These are phyloP conservation scores for Penicillium antarcticum DNA, from an alignment of 495 filamentous ascomycete species.

Conservation along the genomic window DNA sequence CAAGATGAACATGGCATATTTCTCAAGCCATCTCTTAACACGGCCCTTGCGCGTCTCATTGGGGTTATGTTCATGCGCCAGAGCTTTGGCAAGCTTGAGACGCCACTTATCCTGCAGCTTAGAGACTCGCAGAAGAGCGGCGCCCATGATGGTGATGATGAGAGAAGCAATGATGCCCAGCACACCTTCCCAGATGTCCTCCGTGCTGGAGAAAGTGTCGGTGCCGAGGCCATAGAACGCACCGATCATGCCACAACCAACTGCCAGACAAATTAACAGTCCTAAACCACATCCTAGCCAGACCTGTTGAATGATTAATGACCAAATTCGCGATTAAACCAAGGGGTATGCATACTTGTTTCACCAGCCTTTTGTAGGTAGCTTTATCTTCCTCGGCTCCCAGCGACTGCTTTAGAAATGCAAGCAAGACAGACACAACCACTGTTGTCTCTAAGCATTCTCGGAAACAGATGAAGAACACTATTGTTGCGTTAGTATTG, in stretches of 20 bases:
- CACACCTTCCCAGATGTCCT: constrained; percentile 76
- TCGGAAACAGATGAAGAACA: constrained; percentile 86
- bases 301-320: constrained; percentile 45
- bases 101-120: constrained; percentile 87
- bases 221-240: constrained; percentile 71
- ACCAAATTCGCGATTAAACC: neutral
- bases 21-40: constrained; percentile 65
- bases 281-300: constrained; percentile 67
- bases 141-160: constrained; percentile 78
- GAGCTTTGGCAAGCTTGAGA: constrained; percentile 65
- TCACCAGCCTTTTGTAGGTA: constrained; percentile 65
- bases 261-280: constrained; percentile 60
- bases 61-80: constrained; percentile 51
- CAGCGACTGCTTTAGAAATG: constrained; percentile 77
- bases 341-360: constrained; percentile 53
- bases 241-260: constrained; percentile 73
- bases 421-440: constrained; percentile 77
- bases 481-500: constrained; percentile 18
- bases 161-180: constrained; percentile 67
- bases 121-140: constrained; percentile 73
- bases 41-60: constrained; percentile 24
- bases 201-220: constrained; percentile 61
- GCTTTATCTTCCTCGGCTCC: constrained; percentile 51
- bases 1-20: constrained; percentile 77
- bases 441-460: constrained; percentile 79